These are phyloP conservation scores for Golubevia sp. DNA, from an alignment of 1,284 basidiomycete genomes.

Conservation along the genomic window DNA sequence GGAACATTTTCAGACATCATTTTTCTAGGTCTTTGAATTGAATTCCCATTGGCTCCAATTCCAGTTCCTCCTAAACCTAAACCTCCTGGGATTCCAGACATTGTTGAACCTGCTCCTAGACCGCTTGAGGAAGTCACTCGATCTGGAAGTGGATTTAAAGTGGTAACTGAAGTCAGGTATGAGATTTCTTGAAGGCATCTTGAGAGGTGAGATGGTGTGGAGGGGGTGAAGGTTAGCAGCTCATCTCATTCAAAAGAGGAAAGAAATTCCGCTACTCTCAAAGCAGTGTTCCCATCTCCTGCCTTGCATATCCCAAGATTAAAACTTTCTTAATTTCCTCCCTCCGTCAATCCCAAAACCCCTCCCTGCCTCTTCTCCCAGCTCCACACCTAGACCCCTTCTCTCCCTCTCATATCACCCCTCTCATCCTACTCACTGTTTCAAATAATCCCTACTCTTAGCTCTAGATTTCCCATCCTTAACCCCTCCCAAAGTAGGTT, in stretches of 20 bases:
- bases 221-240: not conserved
- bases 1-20: constrained; percentile 36
- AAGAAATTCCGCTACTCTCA: not conserved
- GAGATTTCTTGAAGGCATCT: constrained; percentile 96
- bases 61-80: not conserved
- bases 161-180: constrained; percentile 93
- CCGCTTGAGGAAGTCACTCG: too few relatives aligned
- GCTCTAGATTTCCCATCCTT: constrained; percentile 92
- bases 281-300: not conserved
- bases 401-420: too few relatives aligned
- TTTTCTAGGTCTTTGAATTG: constrained; percentile 27
- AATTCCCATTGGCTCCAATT: not conserved
- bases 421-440: constrained; percentile 72
- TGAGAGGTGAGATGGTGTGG: constrained; percentile 6
- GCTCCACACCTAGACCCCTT: too few relatives aligned
- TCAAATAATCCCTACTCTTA: constrained; percentile 92
- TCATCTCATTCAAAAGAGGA: not conserved
- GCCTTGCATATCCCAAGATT: not conserved
- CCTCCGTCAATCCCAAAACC: too few relatives aligned
- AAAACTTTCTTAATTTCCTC: too few relatives aligned
- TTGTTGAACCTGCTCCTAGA: constrained; percentile 17
- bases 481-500: constrained; percentile 55
- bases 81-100: constrained; percentile 10
- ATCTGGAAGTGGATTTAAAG: constrained; percentile 82
- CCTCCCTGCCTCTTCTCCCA: too few relatives aligned